Conservation (phyloP, 345 rosid genomes). For the Raphanus sativus region DNA sequence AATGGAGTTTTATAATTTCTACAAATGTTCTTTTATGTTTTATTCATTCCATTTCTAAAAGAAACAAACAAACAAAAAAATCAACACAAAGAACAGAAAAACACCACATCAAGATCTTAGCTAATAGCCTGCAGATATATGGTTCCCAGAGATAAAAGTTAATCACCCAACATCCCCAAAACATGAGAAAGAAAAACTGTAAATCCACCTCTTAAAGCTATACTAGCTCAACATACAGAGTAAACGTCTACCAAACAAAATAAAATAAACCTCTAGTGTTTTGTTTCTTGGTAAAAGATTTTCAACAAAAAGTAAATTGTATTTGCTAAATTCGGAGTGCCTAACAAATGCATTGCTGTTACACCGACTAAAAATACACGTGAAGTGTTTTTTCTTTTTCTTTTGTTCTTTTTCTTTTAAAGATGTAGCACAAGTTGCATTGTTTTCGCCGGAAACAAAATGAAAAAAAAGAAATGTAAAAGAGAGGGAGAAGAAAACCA, state of each 20-base stretch:
- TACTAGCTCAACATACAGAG: not conserved
- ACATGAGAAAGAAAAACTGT: not conserved
- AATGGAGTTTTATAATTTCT: not conserved
- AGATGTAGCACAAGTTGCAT: not conserved
- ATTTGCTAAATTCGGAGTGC: slow-evolving; percentile 9
- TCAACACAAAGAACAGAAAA: not conserved
- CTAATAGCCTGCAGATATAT: not conserved
- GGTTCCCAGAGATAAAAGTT: not conserved
- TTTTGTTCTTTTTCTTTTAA: not conserved
- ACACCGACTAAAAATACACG: not conserved
- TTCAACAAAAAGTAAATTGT: not conserved
- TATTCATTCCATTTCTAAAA: not conserved
- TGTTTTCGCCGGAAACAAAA: not conserved
- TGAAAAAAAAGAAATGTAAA: not conserved
- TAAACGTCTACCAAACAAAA: not conserved
- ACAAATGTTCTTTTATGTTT: not conserved
- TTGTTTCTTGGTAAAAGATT: not conserved
- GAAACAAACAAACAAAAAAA: not conserved
- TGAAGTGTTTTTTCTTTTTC: not conserved
- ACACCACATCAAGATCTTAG: not conserved
- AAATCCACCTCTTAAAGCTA: not conserved
- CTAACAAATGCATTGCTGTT: not conserved
- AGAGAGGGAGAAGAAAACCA: slow-evolving; percentile 46
- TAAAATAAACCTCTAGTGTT: not conserved
- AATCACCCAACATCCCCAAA: not conserved